Percentiles rank a stretch among this genome's conserved stretches.
These are phyloP conservation scores for Puccinia polysora DNA, from an alignment of 1,284 basidiomycete species.

Conservation along the genomic window DNA sequence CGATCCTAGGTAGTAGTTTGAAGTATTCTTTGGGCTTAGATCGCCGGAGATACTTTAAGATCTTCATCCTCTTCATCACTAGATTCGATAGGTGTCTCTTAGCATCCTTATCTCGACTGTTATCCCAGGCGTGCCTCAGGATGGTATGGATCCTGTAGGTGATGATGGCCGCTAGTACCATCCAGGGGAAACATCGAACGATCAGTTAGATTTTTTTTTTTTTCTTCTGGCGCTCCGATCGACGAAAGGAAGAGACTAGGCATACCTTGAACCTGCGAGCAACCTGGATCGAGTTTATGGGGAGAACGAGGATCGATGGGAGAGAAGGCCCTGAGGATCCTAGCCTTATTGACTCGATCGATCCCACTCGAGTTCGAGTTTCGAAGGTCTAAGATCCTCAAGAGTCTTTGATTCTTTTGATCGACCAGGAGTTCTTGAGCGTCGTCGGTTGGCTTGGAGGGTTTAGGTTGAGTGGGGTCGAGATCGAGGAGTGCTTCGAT, in stretches of 20 bases:
- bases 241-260: too few species aligned
- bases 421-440: background rate
- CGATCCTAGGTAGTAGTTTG: conserved; percentile 34
- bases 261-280: conserved; percentile 43
- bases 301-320: conserved; percentile 1
- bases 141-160: conserved; percentile 36
- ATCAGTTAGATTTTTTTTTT: background rate
- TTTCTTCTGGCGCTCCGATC: background rate
- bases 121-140: conserved; percentile 34
- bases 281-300: conserved; percentile 36
- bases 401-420: conserved; percentile 10
- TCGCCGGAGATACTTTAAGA: conserved; percentile 31
- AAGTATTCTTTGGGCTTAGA: conserved; percentile 24
- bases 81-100: conserved; percentile 28
- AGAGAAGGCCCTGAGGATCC: conserved; percentile 41
- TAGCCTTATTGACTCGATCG: conserved; percentile 31
- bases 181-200: background rate
- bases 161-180: conserved; percentile 20
- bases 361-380: conserved; percentile 40
- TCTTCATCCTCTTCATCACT: conserved; percentile 42
- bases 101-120: conserved; percentile 31
- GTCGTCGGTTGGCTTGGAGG: too few species aligned
- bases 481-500: too few species aligned
- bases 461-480: too few species aligned
- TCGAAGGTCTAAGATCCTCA: conserved; percentile 35